phyloP scores from a whole-genome alignment of 1,284 basidiomycete species.

The Sanghuangporus weigelae region DNA sequence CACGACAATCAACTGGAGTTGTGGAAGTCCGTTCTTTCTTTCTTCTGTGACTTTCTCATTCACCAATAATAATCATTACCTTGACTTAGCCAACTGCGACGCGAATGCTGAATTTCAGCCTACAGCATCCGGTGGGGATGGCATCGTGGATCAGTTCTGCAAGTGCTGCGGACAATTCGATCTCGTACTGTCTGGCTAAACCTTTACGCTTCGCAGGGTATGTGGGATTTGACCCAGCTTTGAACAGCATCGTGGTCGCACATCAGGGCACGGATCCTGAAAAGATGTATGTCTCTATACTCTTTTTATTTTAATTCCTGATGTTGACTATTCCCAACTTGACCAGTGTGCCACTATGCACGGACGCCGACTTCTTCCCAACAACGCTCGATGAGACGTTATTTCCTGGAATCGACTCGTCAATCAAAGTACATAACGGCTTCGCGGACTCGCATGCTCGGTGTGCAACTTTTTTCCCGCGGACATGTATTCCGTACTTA shows the following conservation, averaged over 20 bases:
- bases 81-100: constrained; percentile 26
- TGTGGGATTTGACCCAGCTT: constrained; percentile 24
- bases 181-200: neutral
- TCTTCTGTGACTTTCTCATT: neutral
- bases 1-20: constrained; percentile 38
- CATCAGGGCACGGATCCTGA: constrained; percentile 25
- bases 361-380: constrained; percentile 29
- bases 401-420: constrained; percentile 22
- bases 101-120: constrained; percentile 23
- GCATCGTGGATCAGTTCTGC: constrained; percentile 23
- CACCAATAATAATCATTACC: neutral
- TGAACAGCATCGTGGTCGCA: constrained; percentile 24
- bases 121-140: constrained; percentile 22
- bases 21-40: constrained; percentile 34
- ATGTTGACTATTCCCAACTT: neutral
- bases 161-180: constrained; percentile 2
- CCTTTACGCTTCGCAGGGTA: constrained; percentile 20
- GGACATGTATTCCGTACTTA: neutral
- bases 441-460: constrained; percentile 21
- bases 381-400: constrained; percentile 23
- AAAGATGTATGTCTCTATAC: constrained; percentile 10
- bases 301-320: neutral
- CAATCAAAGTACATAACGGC: constrained; percentile 22
- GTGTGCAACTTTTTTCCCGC: constrained; percentile 12
- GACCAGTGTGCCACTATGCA: constrained; percentile 25